Base-by-base conservation (phyloP, 2,329 filamentous ascomycete genomes). In the Leptographium galeiforme region DNA sequence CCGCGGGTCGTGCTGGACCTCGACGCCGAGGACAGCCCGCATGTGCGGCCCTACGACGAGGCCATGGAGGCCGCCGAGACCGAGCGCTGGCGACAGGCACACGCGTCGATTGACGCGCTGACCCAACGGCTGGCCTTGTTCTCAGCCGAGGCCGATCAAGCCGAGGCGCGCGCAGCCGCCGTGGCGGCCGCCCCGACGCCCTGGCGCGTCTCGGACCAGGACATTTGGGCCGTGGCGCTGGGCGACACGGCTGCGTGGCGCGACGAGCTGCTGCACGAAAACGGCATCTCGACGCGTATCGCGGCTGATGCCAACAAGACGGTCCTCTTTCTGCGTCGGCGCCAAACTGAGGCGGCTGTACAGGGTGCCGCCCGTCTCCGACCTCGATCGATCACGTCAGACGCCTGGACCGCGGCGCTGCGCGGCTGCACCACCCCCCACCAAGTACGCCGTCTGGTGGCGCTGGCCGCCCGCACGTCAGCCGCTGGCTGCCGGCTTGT, bases 1-100 rank as follows among this genome's bases (percentile, higher is more conserved):
- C 68, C 72, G 13, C 52, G 67, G 18, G 57, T 73, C 12, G 61
- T 78, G 3, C 66, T 80, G 41, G 74, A 80, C 55, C 72, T 81
- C 41, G 77, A 79, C 57, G 72, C 73, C 46, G 68, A 72, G 56
- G 67, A 71, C 19, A 71, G 61, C 57, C 64, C 60, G 1, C 62
- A 66, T 48, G 74, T 78, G 41, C 72, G 75, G 33, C 60, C 63
- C 2, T 71, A 64, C 53, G 63, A 69, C 47, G 58, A 66, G 4
- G 57, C 59, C 6, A 65, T 73, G 46, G 70, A 71, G 52, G 61
- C 57, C n/a, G 57, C 51, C 4, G 63, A 67, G 56, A 46, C 40
- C 41, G 58, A 56, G 18, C 63, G 57, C 53, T 73, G 67, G 67
- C 41, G 49, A 2, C n/a, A 48, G 0, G 55, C 52, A 18, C 49